These are phyloP conservation scores for Fusarium phyllophilum DNA, from an alignment of 2,329 filamentous ascomycete genomes.

Conservation along the genomic window DNA sequence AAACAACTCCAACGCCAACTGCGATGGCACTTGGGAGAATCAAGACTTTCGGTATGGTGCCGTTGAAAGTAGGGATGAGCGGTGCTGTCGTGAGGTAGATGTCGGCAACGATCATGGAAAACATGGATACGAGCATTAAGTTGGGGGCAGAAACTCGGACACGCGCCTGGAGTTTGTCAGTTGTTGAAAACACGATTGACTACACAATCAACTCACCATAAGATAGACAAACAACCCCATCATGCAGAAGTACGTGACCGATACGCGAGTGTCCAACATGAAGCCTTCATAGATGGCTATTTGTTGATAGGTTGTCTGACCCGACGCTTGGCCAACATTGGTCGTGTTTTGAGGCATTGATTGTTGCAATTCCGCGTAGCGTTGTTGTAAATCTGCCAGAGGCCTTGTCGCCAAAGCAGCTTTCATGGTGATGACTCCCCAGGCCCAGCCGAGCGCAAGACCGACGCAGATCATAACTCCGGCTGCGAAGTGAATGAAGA, in stretches of 20 bases:
- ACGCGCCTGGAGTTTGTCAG: not conserved
- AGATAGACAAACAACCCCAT: constrained; percentile 31
- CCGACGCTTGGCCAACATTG: constrained; percentile 19
- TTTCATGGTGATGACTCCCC: constrained; percentile 35
- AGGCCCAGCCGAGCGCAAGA: constrained; percentile 26
- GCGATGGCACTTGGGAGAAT: constrained; percentile 3
- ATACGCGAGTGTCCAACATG: constrained; percentile 29
- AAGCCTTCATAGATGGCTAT: constrained; percentile 26
- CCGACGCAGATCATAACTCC: constrained; percentile 27
- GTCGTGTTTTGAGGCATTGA: constrained; percentile 31
- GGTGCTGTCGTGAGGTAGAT: constrained; percentile 9
- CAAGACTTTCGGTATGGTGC: constrained; percentile 5
- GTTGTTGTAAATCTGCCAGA: constrained; percentile 18
- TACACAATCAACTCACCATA: not conserved
- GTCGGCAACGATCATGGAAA: constrained; percentile 8
- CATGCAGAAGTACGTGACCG: constrained; percentile 35
- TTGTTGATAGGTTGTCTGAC: constrained; percentile 16
- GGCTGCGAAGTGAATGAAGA: constrained; percentile 34
- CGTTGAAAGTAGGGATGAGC: constrained; percentile 3
- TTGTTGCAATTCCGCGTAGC: constrained; percentile 12
- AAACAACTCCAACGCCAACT: constrained; percentile 7
- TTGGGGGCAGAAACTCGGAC: constrained; percentile 15
- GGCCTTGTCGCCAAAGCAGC: constrained; percentile 32
- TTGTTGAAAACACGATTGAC: fast-evolving
- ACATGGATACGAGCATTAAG: constrained; percentile 3